These are phyloP conservation scores for Hypoxylon intermedium DNA, from an alignment of 495 filamentous ascomycete genomes.

Conservation along the genomic window DNA sequence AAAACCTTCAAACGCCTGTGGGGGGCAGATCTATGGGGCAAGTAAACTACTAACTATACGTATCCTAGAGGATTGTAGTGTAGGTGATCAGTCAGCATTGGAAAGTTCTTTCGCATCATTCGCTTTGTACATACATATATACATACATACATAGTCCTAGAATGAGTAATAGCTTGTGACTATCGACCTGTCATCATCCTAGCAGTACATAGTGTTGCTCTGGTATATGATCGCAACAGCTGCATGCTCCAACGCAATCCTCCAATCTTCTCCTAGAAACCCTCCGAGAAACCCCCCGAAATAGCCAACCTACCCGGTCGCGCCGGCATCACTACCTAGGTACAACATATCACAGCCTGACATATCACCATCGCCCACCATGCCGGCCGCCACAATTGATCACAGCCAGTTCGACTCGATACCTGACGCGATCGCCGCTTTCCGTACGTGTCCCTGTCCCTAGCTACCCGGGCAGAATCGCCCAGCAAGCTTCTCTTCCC, in stretches of 20 bases:
- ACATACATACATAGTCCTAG: no score
- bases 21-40: no score
- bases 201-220: no score
- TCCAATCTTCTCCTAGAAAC: slow-evolving; percentile 1
- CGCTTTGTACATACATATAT: no score
- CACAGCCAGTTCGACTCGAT: slow-evolving; percentile 77
- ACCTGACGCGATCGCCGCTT: slow-evolving; percentile 81
- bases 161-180: neutral
- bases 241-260: slow-evolving; percentile 1
- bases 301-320: neutral
- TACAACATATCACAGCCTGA: no score
- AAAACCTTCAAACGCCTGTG: no score
- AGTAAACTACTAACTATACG: no score
- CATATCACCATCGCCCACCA: slow-evolving; percentile 35
- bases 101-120: neutral
- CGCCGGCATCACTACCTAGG: no score
- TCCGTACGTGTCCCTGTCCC: slow-evolving; percentile 65
- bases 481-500: no score
- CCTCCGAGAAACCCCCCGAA: neutral
- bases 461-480: slow-evolving; percentile 6
- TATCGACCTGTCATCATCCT: neutral
- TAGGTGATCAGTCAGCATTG: neutral
- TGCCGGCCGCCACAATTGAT: slow-evolving; percentile 53
- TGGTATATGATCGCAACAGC: no score
- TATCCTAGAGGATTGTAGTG: no score